phyloP scores from a whole-genome alignment of 2,329 filamentous ascomycete genomes.

The Cercospora nicotianae region DNA sequence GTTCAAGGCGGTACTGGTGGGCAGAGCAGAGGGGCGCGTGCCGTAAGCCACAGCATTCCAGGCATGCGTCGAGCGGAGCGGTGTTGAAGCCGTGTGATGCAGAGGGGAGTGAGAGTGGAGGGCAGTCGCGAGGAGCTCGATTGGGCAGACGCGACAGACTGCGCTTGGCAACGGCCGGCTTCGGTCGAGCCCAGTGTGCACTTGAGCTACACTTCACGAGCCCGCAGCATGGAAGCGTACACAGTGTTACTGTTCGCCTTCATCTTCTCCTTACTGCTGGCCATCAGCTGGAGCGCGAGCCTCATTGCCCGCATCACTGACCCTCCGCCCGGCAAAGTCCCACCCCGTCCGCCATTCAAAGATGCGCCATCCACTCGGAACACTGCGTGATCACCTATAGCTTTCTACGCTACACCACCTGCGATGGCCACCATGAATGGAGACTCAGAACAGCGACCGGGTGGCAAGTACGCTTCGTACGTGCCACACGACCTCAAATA shows the following conservation, averaged over 20 bases:
- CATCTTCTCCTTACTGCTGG: conserved; percentile 15
- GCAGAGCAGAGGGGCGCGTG: neutral
- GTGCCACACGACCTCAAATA: conserved; percentile 48
- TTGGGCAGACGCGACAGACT: neutral
- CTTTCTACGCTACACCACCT: neutral
- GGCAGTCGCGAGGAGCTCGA: conserved; percentile 9
- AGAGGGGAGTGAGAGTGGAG: neutral
- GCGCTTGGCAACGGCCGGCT: neutral
- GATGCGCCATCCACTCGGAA: neutral
- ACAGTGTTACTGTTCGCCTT: conserved; percentile 17
- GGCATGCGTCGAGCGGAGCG: neutral
- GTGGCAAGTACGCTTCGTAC: conserved; percentile 40
- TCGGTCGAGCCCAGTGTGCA: neutral
- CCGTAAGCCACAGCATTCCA: neutral
- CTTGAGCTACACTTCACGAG: neutral
- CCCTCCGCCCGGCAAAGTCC: neutral
- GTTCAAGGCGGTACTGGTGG: neutral
- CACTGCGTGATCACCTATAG: neutral
- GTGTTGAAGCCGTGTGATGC: neutral
- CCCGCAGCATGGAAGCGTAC: conserved; percentile 15
- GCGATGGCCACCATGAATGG: neutral
- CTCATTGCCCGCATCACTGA: conserved; percentile 10
- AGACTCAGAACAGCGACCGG: conserved; percentile 22
- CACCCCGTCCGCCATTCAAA: neutral
- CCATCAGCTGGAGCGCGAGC: conserved; percentile 19